Percentiles rank a stretch among this genome's conserved stretches.
These are phyloP conservation scores for Psidium friedrichsthalianum DNA, from an alignment of 345 rosid genomes.

Conservation along the genomic window DNA sequence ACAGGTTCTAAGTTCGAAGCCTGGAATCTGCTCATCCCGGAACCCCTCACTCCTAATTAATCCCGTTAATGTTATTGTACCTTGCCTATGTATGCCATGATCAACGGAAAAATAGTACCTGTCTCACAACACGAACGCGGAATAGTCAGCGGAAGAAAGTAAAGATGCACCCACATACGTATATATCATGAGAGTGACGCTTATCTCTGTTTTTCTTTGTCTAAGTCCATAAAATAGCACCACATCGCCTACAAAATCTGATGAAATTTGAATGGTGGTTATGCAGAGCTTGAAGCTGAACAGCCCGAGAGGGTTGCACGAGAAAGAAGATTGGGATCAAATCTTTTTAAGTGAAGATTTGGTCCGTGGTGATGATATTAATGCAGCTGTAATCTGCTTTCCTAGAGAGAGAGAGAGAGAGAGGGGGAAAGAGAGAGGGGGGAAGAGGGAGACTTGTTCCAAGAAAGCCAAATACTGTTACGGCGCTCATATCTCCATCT, in stretches of 20 bases:
- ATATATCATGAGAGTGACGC: not conserved
- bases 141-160: not conserved
- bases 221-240: not conserved
- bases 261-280: not conserved
- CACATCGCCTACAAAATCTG: not conserved
- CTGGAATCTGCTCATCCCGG: rapidly evolving
- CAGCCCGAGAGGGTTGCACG: not conserved
- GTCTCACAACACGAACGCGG: not conserved
- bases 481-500: conserved; percentile 15
- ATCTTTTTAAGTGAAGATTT: not conserved
- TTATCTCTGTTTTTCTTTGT: not conserved
- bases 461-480: conserved; percentile 4
- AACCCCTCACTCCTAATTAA: not conserved
- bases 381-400: not conserved
- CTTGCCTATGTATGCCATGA: rapidly evolving
- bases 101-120: not conserved
- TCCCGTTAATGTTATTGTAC: rapidly evolving
- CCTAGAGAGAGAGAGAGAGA: not conserved
- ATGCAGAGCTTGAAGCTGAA: not conserved
- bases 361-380: not conserved
- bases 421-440: not conserved
- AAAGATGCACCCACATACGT: not conserved
- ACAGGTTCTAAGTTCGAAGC: rapidly evolving
- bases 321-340: not conserved
- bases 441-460: not conserved